Evolutionary conservation across 2,329 filamentous ascomycete genomes (phyloP), one percentile per base, ranked within the genome.

Genomic region (Diaporthe aspalathi): DNA sequence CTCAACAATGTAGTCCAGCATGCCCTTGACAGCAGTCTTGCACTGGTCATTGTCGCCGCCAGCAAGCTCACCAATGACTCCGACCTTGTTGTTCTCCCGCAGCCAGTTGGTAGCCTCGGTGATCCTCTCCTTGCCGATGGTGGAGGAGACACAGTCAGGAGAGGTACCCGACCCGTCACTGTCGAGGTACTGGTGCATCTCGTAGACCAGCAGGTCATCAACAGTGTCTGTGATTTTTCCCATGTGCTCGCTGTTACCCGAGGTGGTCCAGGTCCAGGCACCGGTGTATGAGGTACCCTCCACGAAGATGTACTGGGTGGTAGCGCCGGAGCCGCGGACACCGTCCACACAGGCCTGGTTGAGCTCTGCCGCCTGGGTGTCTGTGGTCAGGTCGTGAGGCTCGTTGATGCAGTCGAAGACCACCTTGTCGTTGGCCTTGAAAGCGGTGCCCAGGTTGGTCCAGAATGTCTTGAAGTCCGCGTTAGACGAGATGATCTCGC

Each of bases 351-450:
- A 90, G 16, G 88, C 89, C 78, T 91, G 89, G 84, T 91, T 91
- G 62, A 91, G 86, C 74, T 86, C 79, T 14, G 88, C 81, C 16
- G 91, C 89, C 14, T 90, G 84, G 1, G 78, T 79, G 79, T 90
- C 66, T 14, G 69, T 88, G 75, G 89, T 86, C 85, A 91, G 89
- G 77, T 86, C 85, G 78, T 91, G 83, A 79, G 89, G 91, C 83
- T 91, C 89, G 79, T 91, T 92, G 85, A 91, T 91, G 74, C 88
- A 90, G 80, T 91, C 89, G 73, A 91, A 91, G 77, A 91, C 84
- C 76, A 91, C 89, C 49, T 84, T 83, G 60, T 80, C 76, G 80
- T 91, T 89, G 77, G 78, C 76, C 73, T 81, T 83, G 79, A 90
- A 91, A 62, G 83, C 80, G 9, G 79, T 80, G 7, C 89, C 89